Conservation (phyloP, 78 protist genomes). For the Trichosphaerium sp. region DNA sequence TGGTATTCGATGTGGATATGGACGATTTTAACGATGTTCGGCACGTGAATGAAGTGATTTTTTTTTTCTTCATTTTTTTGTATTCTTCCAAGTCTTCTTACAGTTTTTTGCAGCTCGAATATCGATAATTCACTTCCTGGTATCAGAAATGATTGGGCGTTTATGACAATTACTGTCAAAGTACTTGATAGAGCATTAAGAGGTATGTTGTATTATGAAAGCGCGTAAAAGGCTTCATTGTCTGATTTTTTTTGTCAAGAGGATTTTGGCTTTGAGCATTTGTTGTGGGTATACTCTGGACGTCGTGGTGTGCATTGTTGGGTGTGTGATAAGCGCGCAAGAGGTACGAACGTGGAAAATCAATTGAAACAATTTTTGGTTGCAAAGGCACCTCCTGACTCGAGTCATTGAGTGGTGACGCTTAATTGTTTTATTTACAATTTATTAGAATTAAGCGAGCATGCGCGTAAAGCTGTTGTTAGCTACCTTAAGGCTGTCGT, state of each 20-base stretch:
- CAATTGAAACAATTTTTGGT: too few relatives aligned
- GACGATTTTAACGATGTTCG: slow-evolving; percentile 95
- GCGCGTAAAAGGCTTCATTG: not conserved
- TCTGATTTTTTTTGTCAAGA: not conserved
- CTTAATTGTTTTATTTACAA: too few relatives aligned
- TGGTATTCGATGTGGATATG: slow-evolving; percentile 96
- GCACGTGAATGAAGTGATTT: too few relatives aligned
- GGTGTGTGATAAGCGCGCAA: slow-evolving; percentile 88
- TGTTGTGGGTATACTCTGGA: slow-evolving; percentile 94
- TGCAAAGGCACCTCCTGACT: too few relatives aligned
- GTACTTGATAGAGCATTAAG: slow-evolving; percentile 40
- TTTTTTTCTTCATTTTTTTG: too few relatives aligned
- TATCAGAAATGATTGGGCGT: slow-evolving; percentile 88
- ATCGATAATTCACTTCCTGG: slow-evolving; percentile 19
- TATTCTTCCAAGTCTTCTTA: too few relatives aligned
- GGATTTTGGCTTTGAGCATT: slow-evolving; percentile 78
- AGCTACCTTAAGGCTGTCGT: slow-evolving; percentile 35
- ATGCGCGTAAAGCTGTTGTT: slow-evolving; percentile 60
- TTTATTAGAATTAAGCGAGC: too few relatives aligned
- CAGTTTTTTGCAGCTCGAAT: too few relatives aligned
- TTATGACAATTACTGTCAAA: slow-evolving; percentile 66
- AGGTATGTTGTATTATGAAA: not conserved
- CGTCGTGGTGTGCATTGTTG: slow-evolving; percentile 98
- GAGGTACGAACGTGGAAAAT: too few relatives aligned
- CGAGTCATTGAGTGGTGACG: too few relatives aligned